Evolutionary conservation across 2,329 filamentous ascomycete genomes (phyloP).

Genomic region (Thelonectria discophora): DNA sequence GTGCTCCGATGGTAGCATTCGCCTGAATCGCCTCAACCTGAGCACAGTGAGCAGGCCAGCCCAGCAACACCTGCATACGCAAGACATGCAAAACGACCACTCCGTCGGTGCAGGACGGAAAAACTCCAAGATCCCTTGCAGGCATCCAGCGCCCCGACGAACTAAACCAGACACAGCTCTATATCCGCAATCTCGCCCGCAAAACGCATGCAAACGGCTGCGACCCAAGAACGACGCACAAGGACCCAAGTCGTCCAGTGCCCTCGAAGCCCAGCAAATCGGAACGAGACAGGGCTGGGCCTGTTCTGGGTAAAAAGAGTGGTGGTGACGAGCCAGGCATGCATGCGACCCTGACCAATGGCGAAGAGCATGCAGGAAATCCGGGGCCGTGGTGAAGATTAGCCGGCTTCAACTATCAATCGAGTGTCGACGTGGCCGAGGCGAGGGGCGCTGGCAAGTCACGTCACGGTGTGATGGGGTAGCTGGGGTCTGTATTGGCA

Average conservation of each 20-base stretch:
- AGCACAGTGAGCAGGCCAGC: too few species aligned
- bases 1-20: too few species aligned
- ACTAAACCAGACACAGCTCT: not conserved
- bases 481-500: too few species aligned
- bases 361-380: slow-evolving; percentile 12
- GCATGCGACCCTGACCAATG: slow-evolving; percentile 19
- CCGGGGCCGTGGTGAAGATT: slow-evolving; percentile 17
- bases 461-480: slow-evolving; percentile 20
- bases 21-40: too few species aligned
- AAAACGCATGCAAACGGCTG: not conserved
- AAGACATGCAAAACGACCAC: too few species aligned
- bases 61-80: too few species aligned
- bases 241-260: not conserved
- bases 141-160: not conserved
- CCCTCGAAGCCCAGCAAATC: slow-evolving; percentile 11
- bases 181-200: slow-evolving; percentile 5
- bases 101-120: too few species aligned
- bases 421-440: slow-evolving; percentile 21
- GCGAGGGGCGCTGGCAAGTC: slow-evolving; percentile 16
- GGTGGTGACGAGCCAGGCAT: slow-evolving; percentile 18
- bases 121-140: slow-evolving; percentile 14
- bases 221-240: not conserved
- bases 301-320: not conserved
- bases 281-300: slow-evolving; percentile 6
- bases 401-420: slow-evolving; percentile 13